Percentiles rank a stretch among this genome's conserved stretches.
These are phyloP conservation scores for Globisporangium canariense DNA, from an alignment of 352 stramenopile species.

Conservation along the genomic window DNA sequence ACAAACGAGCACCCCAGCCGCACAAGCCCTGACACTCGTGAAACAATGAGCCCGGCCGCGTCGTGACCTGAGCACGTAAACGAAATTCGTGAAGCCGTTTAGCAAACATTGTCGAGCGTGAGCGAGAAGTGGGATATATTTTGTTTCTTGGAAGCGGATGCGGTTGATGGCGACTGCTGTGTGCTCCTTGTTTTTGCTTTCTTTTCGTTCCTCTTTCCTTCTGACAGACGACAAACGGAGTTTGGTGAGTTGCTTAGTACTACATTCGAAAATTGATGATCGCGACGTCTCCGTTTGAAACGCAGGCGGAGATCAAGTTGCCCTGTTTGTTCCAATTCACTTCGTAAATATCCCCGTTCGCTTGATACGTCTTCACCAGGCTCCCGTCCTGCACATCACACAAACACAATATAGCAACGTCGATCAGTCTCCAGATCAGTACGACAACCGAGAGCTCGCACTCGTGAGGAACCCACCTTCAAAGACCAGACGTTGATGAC, in stretches of 20 bases:
- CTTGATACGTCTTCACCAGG: constrained; percentile 87
- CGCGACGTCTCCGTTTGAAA: constrained; percentile 83
- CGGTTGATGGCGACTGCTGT: constrained; percentile 5
- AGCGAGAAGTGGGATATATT: constrained; percentile 21
- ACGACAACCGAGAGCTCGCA: not conserved
- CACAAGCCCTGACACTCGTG: constrained; percentile 29
- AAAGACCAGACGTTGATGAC: constrained; percentile 98
- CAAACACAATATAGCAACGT: constrained; percentile 5
- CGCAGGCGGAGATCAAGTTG: constrained; percentile 82
- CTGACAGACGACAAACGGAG: constrained; percentile 11
- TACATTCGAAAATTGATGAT: constrained; percentile 91
- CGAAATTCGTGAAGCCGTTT: not conserved
- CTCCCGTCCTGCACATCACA: constrained; percentile 45
- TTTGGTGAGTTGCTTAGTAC: constrained; percentile 59
- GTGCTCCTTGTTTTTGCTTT: constrained; percentile 3
- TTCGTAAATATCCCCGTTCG: constrained; percentile 97
- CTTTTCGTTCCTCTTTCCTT: constrained; percentile 4
- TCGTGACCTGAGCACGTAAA: not conserved
- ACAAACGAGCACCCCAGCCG: constrained; percentile 21
- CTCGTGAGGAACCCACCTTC: constrained; percentile 56
- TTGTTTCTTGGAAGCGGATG: constrained; percentile 4
- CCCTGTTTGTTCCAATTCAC: constrained; percentile 96
- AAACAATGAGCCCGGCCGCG: constrained; percentile 2
- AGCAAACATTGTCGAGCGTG: constrained; percentile 8
- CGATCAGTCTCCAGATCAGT: constrained; percentile 28